phyloP scores from a whole-genome alignment of 352 stramenopile species.

The Phytophthora pini region DNA sequence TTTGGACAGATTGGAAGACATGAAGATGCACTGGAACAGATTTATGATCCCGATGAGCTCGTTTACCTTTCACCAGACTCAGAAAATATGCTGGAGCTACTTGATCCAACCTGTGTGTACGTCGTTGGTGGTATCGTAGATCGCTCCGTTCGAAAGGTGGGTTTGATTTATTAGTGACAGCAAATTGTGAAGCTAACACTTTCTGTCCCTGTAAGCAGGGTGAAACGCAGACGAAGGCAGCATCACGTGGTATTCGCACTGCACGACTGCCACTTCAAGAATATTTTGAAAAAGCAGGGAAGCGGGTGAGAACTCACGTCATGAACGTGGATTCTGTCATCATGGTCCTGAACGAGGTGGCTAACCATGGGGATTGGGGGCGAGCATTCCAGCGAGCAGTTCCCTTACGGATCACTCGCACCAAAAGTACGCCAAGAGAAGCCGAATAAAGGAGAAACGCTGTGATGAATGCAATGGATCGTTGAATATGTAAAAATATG shows the following conservation, averaged over 20 bases:
- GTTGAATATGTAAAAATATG: conserved; percentile 17
- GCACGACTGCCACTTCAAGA: conserved; percentile 75
- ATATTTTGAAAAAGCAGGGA: conserved; percentile 31
- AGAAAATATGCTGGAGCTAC: conserved; percentile 55
- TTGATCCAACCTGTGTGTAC: conserved; percentile 69
- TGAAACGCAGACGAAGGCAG: conserved; percentile 55
- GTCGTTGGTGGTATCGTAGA: conserved; percentile 88
- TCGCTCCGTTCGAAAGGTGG: conserved; percentile 66
- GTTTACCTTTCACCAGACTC: conserved; percentile 89
- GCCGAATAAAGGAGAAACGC: neutral
- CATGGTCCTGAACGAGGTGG: conserved; percentile 73
- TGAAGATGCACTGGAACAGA: conserved; percentile 49
- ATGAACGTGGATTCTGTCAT: conserved; percentile 86
- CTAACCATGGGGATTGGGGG: conserved; percentile 72
- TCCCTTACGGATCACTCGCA: conserved; percentile 54
- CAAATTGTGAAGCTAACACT: neutral
- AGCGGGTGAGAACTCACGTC: conserved; percentile 58
- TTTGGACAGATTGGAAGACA: conserved; percentile 43
- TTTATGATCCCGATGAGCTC: conserved; percentile 60
- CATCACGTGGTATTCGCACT: conserved; percentile 34
- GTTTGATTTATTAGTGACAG: neutral
- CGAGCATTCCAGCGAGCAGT: conserved; percentile 65
- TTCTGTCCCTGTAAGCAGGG: conserved; percentile 30
- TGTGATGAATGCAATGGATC: conserved; percentile 9
- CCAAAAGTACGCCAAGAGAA: conserved; percentile 23